Evolutionary conservation across 2,329 filamentous ascomycete species (phyloP).

Genomic region (Xylaria sp.): DNA sequence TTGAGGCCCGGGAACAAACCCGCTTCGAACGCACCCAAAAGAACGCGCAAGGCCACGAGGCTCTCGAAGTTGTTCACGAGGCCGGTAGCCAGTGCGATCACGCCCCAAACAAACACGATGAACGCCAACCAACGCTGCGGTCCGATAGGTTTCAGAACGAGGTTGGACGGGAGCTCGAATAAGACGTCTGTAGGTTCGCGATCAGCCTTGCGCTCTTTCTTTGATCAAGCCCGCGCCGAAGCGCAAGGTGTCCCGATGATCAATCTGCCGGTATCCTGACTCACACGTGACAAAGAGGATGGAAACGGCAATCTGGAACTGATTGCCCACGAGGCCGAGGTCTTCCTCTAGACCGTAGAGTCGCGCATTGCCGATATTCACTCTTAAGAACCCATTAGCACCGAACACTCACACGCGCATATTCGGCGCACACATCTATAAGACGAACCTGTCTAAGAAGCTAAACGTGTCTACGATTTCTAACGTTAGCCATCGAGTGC

Average conservation of each 20-base stretch:
- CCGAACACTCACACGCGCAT: neutral
- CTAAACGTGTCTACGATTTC: slow-evolving; percentile 63
- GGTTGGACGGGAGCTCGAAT: slow-evolving; percentile 69
- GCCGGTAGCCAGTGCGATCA: slow-evolving; percentile 73
- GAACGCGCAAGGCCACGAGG: slow-evolving; percentile 70
- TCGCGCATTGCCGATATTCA: slow-evolving; percentile 75
- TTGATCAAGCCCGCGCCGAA: neutral
- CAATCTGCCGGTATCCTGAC: slow-evolving; percentile 39
- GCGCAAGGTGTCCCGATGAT: neutral
- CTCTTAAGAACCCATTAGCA: slow-evolving; percentile 45
- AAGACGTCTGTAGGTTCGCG: slow-evolving; percentile 44
- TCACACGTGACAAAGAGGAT: slow-evolving; percentile 69
- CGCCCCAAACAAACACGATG: slow-evolving; percentile 68
- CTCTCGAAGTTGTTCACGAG: slow-evolving; percentile 68
- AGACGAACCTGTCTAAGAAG: slow-evolving; percentile 70
- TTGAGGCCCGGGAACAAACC: slow-evolving; percentile 40
- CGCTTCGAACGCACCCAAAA: slow-evolving; percentile 65
- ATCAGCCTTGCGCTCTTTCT: neutral
- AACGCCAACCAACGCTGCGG: slow-evolving; percentile 68
- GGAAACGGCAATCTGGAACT: slow-evolving; percentile 72
- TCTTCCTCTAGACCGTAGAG: slow-evolving; percentile 69
- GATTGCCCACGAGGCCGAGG: slow-evolving; percentile 62
- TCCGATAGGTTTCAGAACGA: slow-evolving; percentile 66
- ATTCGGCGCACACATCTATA: neutral
- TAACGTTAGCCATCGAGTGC: neutral